Evolutionary conservation across 1,139 yeast genomes (phyloP).

Genomic region (Magnusiomyces tetraspermus): DNA sequence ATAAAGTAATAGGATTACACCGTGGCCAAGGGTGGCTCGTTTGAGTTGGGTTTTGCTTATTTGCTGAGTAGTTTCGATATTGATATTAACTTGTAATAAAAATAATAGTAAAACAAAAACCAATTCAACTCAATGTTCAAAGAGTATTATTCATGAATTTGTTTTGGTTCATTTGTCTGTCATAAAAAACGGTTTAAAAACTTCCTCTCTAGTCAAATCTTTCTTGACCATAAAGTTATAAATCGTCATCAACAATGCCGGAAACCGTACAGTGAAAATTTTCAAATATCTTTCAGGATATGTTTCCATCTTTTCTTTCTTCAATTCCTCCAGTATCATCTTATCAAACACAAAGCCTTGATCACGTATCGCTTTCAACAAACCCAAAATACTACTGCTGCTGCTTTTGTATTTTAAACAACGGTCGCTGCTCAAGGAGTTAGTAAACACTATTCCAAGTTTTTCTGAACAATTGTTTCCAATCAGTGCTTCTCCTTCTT

Average conservation of each 20-base stretch:
- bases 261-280: constrained; percentile 68
- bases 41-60: too few relatives aligned
- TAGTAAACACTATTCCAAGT: too few relatives aligned
- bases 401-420: constrained; percentile 53
- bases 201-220: constrained; percentile 51
- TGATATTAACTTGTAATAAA: too few relatives aligned
- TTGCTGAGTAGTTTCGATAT: too few relatives aligned
- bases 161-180: not conserved
- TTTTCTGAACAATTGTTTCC: too few relatives aligned
- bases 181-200: constrained; percentile 45
- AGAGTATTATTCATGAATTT: not conserved
- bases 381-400: too few relatives aligned
- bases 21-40: too few relatives aligned
- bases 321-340: too few relatives aligned
- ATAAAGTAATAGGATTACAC: too few relatives aligned
- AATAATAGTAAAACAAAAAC: not conserved
- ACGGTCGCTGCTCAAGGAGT: constrained; percentile 76
- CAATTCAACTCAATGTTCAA: not conserved
- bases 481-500: too few relatives aligned
- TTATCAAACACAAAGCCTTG: too few relatives aligned
- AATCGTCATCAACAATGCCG: constrained; percentile 65
- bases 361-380: too few relatives aligned
- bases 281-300: constrained; percentile 75
- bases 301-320: constrained; percentile 52
- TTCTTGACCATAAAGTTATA: constrained; percentile 54